These are phyloP conservation scores for Leptosphaerulina australis DNA, from an alignment of 2,329 filamentous ascomycete genomes.

Conservation along the genomic window DNA sequence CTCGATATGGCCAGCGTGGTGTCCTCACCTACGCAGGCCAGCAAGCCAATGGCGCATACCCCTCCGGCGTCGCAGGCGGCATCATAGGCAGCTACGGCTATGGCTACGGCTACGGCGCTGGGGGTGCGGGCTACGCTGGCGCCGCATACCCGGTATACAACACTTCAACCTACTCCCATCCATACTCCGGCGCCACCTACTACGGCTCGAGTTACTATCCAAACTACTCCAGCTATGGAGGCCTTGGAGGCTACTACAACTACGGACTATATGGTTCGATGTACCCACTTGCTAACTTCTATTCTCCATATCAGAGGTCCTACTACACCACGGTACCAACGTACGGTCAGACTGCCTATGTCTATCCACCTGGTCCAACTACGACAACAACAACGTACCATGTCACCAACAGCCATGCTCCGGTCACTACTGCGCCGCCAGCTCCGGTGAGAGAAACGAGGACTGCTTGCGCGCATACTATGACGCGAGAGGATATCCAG, in stretches of 20 bases:
- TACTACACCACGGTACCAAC: constrained; percentile 35
- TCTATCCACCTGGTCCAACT: constrained; percentile 32
- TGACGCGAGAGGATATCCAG: constrained; percentile 36
- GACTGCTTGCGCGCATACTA: constrained; percentile 20
- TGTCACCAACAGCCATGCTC: constrained; percentile 31
- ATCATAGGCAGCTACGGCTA: constrained; percentile 21
- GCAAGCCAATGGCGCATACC: constrained; percentile 35
- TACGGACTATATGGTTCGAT: constrained; percentile 33
- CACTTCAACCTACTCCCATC: constrained; percentile 26
- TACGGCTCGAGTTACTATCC: constrained; percentile 22
- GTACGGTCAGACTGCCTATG: constrained; percentile 33
- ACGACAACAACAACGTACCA: constrained; percentile 33
- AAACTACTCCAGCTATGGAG: constrained; percentile 21
- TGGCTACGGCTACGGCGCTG: constrained; percentile 20
- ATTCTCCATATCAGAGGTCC: constrained; percentile 40
- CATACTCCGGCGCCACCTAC: constrained; percentile 23
- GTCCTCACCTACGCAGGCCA: constrained; percentile 37
- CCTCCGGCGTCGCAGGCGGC: constrained; percentile 28
- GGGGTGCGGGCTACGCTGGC: constrained; percentile 22
- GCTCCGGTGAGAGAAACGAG: constrained; percentile 20
- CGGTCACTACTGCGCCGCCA: constrained; percentile 7
- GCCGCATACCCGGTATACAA: constrained; percentile 29
- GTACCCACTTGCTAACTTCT: constrained; percentile 47
- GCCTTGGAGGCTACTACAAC: constrained; percentile 33
- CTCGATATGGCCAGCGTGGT: constrained; percentile 39